These are phyloP conservation scores for Taiwanofungus camphoratus DNA, from an alignment of 1,284 basidiomycete species.

Conservation along the genomic window DNA sequence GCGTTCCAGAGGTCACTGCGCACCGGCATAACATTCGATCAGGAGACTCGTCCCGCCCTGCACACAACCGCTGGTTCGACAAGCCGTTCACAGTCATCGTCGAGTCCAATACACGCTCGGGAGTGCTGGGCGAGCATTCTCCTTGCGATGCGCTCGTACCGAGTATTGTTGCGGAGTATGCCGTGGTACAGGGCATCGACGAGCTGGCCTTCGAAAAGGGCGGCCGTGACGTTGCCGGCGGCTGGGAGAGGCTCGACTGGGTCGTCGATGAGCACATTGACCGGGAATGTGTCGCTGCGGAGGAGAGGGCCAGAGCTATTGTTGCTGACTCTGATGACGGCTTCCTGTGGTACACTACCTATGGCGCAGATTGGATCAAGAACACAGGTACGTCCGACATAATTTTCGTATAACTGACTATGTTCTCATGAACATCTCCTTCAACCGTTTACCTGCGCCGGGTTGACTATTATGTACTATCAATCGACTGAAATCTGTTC, in stretches of 20 bases:
- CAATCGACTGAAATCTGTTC: too few relatives aligned
- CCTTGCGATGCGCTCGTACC: slow-evolving; percentile 91
- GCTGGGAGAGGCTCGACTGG: slow-evolving; percentile 76
- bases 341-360: slow-evolving; percentile 82
- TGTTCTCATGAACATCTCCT: too few relatives aligned
- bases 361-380: slow-evolving; percentile 91
- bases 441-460: too few relatives aligned
- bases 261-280: slow-evolving; percentile 59
- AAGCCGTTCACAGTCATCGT: slow-evolving; percentile 83
- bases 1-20: slow-evolving; percentile 51
- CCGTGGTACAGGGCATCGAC: slow-evolving; percentile 62
- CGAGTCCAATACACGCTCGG: slow-evolving; percentile 82
- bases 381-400: slow-evolving; percentile 45
- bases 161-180: slow-evolving; percentile 86
- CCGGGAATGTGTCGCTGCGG: slow-evolving; percentile 57
- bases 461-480: too few relatives aligned
- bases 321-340: slow-evolving; percentile 81
- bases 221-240: slow-evolving; percentile 13
- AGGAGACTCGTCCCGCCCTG: slow-evolving; percentile 54
- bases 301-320: slow-evolving; percentile 52
- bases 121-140: slow-evolving; percentile 90
- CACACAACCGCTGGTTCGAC: slow-evolving; percentile 85
- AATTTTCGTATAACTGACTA: too few relatives aligned
- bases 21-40: slow-evolving; percentile 78
- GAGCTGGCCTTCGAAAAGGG: slow-evolving; percentile 28